Evolutionary conservation across 768 basidiomycete species (phyloP).

Genomic region (Porphyrellus cyaneotinctus): DNA sequence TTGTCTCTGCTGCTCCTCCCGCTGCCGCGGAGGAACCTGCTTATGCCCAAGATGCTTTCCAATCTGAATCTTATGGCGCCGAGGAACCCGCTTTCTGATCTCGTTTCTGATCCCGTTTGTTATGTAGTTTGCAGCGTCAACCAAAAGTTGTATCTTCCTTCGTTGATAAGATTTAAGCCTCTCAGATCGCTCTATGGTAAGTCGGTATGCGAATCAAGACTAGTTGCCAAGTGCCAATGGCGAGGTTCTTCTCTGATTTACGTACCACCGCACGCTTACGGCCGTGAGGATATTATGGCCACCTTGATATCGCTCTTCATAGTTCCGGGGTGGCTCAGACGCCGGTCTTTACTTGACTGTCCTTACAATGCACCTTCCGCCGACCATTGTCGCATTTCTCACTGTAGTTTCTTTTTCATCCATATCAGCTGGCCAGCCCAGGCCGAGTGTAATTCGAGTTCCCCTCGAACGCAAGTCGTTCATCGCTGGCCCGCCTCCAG

Average conservation of each 20-base stretch:
- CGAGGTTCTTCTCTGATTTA: conserved; percentile 3
- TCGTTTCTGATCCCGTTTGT: conserved; percentile 45
- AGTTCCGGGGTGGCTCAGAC: not conserved
- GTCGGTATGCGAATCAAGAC: not conserved
- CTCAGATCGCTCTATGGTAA: not conserved
- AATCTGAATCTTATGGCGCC: conserved; percentile 37
- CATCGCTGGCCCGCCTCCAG: not conserved
- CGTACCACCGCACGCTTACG: not conserved
- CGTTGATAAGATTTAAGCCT: not conserved
- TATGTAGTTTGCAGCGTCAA: conserved; percentile 16
- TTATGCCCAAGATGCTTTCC: conserved; percentile 34
- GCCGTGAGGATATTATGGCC: not conserved
- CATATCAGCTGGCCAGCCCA: not conserved
- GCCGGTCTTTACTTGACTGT: not conserved
- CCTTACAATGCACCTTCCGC: conserved; percentile 19
- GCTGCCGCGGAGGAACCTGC: conserved; percentile 50
- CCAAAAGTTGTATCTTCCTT: conserved; percentile 13
- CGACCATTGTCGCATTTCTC: conserved; percentile 11
- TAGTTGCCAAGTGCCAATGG: not conserved
- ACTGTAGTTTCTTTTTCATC: conserved; percentile 16
- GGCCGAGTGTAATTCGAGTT: conserved; percentile 13
- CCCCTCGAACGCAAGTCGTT: conserved; percentile 22
- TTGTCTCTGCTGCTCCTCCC: conserved; percentile 46
- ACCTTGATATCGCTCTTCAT: too few species aligned
- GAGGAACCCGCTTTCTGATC: conserved; percentile 60